These are phyloP conservation scores for Podaxis mareebaensis DNA, from an alignment of 768 basidiomycete genomes.

Conservation along the genomic window DNA sequence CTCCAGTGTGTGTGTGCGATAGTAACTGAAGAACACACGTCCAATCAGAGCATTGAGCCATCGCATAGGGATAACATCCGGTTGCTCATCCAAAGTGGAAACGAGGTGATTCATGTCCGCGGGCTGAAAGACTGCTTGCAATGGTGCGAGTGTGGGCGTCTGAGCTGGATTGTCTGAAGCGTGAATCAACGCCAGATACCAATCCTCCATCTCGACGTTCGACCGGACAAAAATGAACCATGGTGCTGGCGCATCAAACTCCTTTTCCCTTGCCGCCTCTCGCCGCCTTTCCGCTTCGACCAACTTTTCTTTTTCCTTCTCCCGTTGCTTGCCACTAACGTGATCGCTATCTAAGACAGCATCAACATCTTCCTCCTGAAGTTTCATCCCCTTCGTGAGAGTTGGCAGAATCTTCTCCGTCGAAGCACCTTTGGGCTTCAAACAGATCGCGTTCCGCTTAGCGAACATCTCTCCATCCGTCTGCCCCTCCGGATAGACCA, in stretches of 20 bases:
- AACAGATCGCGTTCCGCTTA: conserved; percentile 85
- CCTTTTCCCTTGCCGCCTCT: conserved; percentile 51
- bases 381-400: conserved; percentile 53
- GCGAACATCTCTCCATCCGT: conserved; percentile 89
- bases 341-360: conserved; percentile 29
- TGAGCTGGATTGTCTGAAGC: conserved; percentile 66
- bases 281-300: conserved; percentile 40
- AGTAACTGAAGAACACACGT: conserved; percentile 89
- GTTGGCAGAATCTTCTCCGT: conserved; percentile 44
- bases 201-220: conserved; percentile 95
- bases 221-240: conserved; percentile 95
- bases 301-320: conserved; percentile 37
- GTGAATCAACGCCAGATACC: conserved; percentile 83
- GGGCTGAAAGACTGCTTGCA: conserved; percentile 66
- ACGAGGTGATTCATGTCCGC: conserved; percentile 84
- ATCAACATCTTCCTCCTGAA: conserved; percentile 34
- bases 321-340: conserved; percentile 29
- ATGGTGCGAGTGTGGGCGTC: conserved; percentile 58
- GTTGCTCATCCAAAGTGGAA: conserved; percentile 84
- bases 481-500: conserved; percentile 71
- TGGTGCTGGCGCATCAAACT: conserved; percentile 54
- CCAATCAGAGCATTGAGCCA: conserved; percentile 97
- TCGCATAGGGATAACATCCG: conserved; percentile 95
- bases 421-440: conserved; percentile 50
- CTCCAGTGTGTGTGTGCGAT: conserved; percentile 82